A percentile compares a stretch with the other conserved stretches of the same genome.
phyloP scores from a whole-genome alignment of 768 basidiomycete species.

The Hericium coralloides region DNA sequence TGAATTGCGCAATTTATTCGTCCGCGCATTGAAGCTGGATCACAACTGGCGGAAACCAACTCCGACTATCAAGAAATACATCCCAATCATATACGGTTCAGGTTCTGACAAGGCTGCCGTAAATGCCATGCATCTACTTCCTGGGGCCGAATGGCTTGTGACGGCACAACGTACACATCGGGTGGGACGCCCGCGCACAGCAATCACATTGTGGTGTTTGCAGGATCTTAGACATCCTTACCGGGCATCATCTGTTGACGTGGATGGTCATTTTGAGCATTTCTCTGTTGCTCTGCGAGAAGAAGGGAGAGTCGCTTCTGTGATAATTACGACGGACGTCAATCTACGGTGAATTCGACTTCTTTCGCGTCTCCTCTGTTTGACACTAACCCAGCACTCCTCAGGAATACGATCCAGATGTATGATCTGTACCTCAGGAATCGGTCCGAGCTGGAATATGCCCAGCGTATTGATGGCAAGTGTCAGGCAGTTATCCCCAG shows the following conservation, averaged over 20 bases:
- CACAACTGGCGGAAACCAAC: conserved; percentile 36
- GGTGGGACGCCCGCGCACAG: conserved; percentile 23
- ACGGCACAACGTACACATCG: conserved; percentile 29
- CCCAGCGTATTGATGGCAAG: background rate
- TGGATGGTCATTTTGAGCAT: conserved; percentile 15
- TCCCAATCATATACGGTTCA: conserved; percentile 24
- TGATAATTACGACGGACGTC: conserved; percentile 13
- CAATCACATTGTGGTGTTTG: conserved; percentile 37
- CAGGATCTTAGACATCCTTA: conserved; percentile 19
- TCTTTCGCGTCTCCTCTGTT: background rate
- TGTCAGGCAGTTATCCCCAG: background rate
- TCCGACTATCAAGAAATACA: conserved; percentile 27
- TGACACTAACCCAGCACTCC: background rate
- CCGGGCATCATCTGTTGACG: conserved; percentile 21
- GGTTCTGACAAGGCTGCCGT: conserved; percentile 27
- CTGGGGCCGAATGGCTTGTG: conserved; percentile 41
- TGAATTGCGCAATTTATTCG: conserved; percentile 32
- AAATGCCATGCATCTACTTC: conserved; percentile 37
- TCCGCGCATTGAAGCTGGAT: conserved; percentile 40
- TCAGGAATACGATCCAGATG: background rate
- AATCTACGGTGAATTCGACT: background rate
- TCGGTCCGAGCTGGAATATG: background rate
- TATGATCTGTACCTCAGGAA: background rate
- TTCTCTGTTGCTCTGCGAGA: conserved; percentile 12
- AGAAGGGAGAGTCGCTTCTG: conserved; percentile 10